phyloP scores from a whole-genome alignment of 1,284 basidiomycete species.

The Trametes hirsuta region DNA sequence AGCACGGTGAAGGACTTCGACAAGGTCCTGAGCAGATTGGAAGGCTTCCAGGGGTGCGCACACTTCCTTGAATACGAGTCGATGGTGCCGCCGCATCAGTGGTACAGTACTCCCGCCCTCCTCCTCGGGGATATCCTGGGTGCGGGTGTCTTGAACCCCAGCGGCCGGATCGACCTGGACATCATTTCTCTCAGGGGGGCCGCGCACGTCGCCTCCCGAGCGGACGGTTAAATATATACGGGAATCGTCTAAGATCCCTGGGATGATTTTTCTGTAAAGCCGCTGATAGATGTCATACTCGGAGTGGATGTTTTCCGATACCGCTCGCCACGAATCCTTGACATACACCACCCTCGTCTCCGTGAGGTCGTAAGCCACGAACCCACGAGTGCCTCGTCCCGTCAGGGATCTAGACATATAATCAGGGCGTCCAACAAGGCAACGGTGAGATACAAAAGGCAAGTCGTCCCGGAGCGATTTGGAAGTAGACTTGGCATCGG shows the following conservation, averaged over 20 bases:
- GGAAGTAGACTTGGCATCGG: neutral
- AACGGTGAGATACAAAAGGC: neutral
- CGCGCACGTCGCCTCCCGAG: too few species aligned
- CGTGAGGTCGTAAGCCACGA: neutral
- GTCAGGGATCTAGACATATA: neutral
- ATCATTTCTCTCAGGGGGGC: too few species aligned
- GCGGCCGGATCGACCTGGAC: too few species aligned
- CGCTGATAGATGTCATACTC: neutral
- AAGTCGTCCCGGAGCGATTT: neutral
- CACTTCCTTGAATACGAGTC: neutral
- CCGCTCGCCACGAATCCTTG: constrained; percentile 4
- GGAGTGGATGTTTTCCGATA: neutral
- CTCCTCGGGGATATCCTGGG: too few species aligned
- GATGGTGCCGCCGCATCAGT: neutral
- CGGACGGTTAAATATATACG: too few species aligned
- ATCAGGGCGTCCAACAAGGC: neutral
- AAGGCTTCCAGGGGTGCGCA: neutral
- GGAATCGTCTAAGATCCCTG: too few species aligned
- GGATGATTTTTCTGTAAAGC: too few species aligned
- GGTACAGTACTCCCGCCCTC: too few species aligned
- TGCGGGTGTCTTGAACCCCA: too few species aligned
- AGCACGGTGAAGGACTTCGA: too few species aligned
- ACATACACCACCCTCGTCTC: neutral
- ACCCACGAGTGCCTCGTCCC: neutral
- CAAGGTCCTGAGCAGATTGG: neutral